Evolutionary conservation across 2,329 filamentous ascomycete species (phyloP).

Genomic region (Pestalotiopsis sp.): DNA sequence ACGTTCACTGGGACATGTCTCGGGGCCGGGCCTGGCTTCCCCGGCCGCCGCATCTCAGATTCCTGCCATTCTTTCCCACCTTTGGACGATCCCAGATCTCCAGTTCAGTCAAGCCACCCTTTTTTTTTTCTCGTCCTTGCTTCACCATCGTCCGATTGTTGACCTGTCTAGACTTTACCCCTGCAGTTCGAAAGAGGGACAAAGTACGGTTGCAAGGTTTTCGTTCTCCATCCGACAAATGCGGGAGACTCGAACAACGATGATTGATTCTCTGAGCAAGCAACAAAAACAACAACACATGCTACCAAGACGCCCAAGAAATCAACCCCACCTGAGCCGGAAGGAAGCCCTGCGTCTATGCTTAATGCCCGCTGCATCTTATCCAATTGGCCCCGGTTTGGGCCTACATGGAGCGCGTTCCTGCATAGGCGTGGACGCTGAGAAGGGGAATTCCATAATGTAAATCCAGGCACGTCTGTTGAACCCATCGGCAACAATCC

Average conservation of each 20-base stretch:
- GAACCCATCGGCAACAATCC: too few relatives aligned
- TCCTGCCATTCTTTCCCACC: background rate
- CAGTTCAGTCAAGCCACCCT: background rate
- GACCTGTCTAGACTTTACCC: background rate
- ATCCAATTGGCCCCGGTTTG: background rate
- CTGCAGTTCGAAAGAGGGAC: background rate
- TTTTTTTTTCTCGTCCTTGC: background rate
- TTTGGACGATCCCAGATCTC: background rate
- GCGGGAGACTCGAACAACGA: background rate
- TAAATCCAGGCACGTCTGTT: background rate
- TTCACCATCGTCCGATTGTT: background rate
- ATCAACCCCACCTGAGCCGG: background rate
- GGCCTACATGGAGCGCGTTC: background rate
- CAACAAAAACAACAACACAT: background rate
- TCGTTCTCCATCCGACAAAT: too few relatives aligned
- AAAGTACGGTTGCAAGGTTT: too few relatives aligned
- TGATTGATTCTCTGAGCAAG: background rate
- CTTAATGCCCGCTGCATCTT: background rate
- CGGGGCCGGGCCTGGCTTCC: background rate
- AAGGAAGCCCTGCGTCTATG: background rate
- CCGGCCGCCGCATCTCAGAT: background rate
- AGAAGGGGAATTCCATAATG: background rate
- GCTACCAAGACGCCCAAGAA: background rate
- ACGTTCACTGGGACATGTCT: background rate
- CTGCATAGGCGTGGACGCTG: background rate